These are phyloP conservation scores for Plectosphaerella cucumerina DNA, from an alignment of 2,329 filamentous ascomycete species.

Conservation along the genomic window DNA sequence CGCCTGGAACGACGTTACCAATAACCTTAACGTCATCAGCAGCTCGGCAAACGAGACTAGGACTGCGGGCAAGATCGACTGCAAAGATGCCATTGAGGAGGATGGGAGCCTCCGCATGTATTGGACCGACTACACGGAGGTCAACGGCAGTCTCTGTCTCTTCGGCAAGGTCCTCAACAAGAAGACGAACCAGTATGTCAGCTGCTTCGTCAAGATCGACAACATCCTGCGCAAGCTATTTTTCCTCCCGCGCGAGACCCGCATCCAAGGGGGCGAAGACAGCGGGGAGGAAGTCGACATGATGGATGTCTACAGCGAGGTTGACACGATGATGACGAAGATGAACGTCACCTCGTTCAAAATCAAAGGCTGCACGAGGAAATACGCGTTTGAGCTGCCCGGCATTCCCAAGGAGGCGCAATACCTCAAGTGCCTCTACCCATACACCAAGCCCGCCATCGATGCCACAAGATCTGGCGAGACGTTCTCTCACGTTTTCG, in stretches of 20 bases:
- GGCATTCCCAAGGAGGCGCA: slow-evolving; percentile 83
- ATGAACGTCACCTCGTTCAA: slow-evolving; percentile 87
- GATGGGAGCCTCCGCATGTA: slow-evolving; percentile 93
- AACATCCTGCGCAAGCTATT: slow-evolving; percentile 90
- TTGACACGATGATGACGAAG: slow-evolving; percentile 82
- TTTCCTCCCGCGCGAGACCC: slow-evolving; percentile 76
- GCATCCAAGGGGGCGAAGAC: slow-evolving; percentile 53
- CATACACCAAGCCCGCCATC: slow-evolving; percentile 71
- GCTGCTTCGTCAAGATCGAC: slow-evolving; percentile 94
- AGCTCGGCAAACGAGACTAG: slow-evolving; percentile 62
- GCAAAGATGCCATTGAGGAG: slow-evolving; percentile 83
- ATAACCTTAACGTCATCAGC: slow-evolving; percentile 79
- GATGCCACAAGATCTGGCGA: slow-evolving; percentile 70
- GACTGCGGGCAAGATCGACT: slow-evolving; percentile 73
- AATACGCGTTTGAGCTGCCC: slow-evolving; percentile 92
- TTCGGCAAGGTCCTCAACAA: slow-evolving; percentile 97
- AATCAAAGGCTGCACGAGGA: slow-evolving; percentile 83
- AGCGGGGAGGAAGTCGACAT: slow-evolving; percentile 79
- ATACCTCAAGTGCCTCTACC: slow-evolving; percentile 94
- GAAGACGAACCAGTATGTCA: slow-evolving; percentile 71
- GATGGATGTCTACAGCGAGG: slow-evolving; percentile 84
- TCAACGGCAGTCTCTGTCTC: slow-evolving; percentile 85
- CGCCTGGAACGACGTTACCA: slow-evolving; percentile 83
- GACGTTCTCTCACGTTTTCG: slow-evolving; percentile 92
- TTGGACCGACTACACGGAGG: slow-evolving; percentile 93